Conservation (phyloP, 1,284 basidiomycete genomes). For the Athelia sp. region DNA sequence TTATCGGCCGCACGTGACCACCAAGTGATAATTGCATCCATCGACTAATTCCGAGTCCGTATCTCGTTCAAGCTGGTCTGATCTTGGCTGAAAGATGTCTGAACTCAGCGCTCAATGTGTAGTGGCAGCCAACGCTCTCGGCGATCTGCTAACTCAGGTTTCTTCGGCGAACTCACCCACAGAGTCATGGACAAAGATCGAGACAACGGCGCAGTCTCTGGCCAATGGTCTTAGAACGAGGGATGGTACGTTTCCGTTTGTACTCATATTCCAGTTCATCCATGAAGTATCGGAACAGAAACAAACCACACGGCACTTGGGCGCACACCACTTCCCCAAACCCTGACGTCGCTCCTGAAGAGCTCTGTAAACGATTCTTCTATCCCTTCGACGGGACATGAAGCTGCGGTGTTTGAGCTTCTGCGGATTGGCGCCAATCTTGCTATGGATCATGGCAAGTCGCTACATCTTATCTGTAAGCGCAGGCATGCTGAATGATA, state of each 20-base stretch:
- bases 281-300: slow-evolving; percentile 30
- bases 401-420: slow-evolving; percentile 55
- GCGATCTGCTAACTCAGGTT: slow-evolving; percentile 29
- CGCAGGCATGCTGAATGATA: slow-evolving; percentile 8
- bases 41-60: too few relatives aligned
- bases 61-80: background rate
- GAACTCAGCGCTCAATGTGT: background rate
- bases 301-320: slow-evolving; percentile 71
- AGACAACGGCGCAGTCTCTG: slow-evolving; percentile 46
- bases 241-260: slow-evolving; percentile 33
- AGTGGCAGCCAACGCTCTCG: slow-evolving; percentile 6
- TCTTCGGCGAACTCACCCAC: slow-evolving; percentile 19
- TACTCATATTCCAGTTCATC: background rate
- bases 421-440: slow-evolving; percentile 74
- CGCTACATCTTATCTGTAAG: background rate
- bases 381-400: slow-evolving; percentile 38
- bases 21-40: too few relatives aligned
- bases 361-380: slow-evolving; percentile 44
- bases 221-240: slow-evolving; percentile 58
- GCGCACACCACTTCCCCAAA: slow-evolving; percentile 55
- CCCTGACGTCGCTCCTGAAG: slow-evolving; percentile 54
- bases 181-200: slow-evolving; percentile 47
- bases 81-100: background rate
- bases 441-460: slow-evolving; percentile 73
- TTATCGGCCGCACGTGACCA: too few relatives aligned